Base-by-base conservation (phyloP, 768 basidiomycete species). In the Cubamyces sp. region DNA sequence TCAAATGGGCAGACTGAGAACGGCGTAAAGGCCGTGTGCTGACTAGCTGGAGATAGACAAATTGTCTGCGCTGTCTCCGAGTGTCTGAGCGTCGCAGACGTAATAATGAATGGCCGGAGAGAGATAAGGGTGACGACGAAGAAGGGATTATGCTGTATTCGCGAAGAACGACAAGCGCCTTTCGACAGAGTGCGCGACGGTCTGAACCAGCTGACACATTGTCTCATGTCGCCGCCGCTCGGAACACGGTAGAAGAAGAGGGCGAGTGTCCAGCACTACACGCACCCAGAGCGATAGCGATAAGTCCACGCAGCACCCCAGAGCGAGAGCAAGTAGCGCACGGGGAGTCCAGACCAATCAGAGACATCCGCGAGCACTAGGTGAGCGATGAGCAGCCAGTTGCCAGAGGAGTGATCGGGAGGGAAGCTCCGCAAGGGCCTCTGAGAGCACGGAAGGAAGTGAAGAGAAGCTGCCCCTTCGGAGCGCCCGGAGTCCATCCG, bases 401-500 rank as follows among this genome's bases (percentile, higher is more conserved):
- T 23, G 26, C 25, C 7, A 25, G 18, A 19, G 26, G 39, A 52
- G 43, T 2, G 41, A 26, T 39, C 28, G 21, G 51, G 46, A 16
- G 21, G 39, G 37, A 47, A 19, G 41, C 11, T 5, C 55, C 41
- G 42, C 12, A 51, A 5, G 26, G 34, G 34, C 34, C 34, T 34
- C 34, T 34, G 34, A 42, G 26, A 1, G 46, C 7, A 47, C 14
- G 28, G 16, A 23, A 47, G 34, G 42, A 57, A 57, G 41, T 34
- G 51, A 21, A 39, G 6, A 52, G 42, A 57, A 57, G 55, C 28
- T 25, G 19, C 8, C 41, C 49, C 16, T 52, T 23, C 61, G 61
- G 61, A 62, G 61, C 61, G 61, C 61, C 50, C 55, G 61, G 60
- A 49, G 26, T 7, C 19, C 53, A 54, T 59, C 49, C 57, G 60